Evolutionary conservation across 768 basidiomycete species (phyloP).

Genomic region (Tubosaeta sp.): DNA sequence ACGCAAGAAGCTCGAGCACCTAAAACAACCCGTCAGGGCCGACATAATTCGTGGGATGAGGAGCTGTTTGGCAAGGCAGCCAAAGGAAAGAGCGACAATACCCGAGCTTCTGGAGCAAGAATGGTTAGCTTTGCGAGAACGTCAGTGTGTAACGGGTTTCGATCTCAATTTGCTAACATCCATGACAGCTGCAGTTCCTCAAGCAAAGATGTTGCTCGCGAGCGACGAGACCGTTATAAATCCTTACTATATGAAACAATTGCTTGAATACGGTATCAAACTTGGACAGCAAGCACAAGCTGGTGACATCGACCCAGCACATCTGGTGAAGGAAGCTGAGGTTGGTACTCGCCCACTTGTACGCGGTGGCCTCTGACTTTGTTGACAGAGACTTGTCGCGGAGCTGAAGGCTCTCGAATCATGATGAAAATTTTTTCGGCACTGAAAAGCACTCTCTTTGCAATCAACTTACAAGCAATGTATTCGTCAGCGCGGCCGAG

Average conservation of each 20-base stretch:
- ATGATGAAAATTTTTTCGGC: conserved; percentile 12
- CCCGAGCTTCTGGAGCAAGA: conserved; percentile 79
- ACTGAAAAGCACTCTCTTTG: conserved; percentile 2
- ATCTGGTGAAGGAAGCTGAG: conserved; percentile 51
- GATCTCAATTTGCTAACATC: not conserved
- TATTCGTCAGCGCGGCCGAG: conserved; percentile 23
- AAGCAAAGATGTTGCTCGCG: conserved; percentile 33
- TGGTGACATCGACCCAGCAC: conserved; percentile 42
- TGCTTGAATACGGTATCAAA: conserved; percentile 66
- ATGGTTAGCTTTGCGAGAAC: conserved; percentile 61
- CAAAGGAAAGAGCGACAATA: conserved; percentile 84
- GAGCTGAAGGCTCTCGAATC: conserved; percentile 53
- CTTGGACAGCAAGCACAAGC: conserved; percentile 43
- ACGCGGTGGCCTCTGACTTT: not conserved
- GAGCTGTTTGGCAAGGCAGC: conserved; percentile 71
- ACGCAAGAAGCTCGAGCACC: conserved; percentile 56
- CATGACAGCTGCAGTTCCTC: conserved; percentile 23
- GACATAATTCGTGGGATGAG: conserved; percentile 82
- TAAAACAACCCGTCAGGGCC: conserved; percentile 63
- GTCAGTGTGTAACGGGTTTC: conserved; percentile 15
- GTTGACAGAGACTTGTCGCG: conserved; percentile 53
- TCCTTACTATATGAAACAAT: conserved; percentile 74
- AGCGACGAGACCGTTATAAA: conserved; percentile 69
- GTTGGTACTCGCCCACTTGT: conserved; percentile 32
- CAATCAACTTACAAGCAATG: conserved; percentile 22